phyloP scores from a whole-genome alignment of 192 early-diverging fungal genomes.

The Linnemannia schmuckeri region DNA sequence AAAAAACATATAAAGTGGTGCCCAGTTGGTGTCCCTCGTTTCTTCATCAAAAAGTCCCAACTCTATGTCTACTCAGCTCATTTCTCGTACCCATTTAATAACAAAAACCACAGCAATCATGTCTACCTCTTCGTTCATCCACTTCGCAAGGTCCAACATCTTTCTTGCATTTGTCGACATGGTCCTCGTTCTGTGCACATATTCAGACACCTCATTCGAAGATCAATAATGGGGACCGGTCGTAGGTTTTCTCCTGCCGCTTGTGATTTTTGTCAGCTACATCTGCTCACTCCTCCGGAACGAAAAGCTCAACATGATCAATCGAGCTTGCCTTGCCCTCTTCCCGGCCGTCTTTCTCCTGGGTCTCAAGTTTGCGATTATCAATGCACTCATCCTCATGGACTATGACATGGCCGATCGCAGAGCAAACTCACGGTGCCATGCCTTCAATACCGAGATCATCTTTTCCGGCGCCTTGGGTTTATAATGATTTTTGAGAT shows the following conservation, averaged over 20 bases:
- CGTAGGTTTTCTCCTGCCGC: not conserved
- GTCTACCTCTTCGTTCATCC: not conserved
- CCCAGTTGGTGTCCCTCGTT: no score
- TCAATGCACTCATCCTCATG: not conserved
- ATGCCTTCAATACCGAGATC: not conserved
- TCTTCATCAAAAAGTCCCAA: not conserved
- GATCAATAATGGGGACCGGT: not conserved
- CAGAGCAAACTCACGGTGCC: not conserved
- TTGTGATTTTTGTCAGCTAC: not conserved
- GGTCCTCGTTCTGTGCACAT: not conserved
- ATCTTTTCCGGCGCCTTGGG: not conserved
- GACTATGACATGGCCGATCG: not conserved
- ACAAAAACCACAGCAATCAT: not conserved
- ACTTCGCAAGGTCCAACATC: not conserved
- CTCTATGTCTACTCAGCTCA: not conserved
- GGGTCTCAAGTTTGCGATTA: not conserved
- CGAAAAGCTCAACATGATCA: not conserved
- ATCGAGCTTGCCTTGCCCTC: not conserved
- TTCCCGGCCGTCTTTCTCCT: not conserved
- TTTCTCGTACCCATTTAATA: not conserved
- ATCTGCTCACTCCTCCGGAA: not conserved
- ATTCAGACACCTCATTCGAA: not conserved
- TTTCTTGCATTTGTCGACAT: not conserved
- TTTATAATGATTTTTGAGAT: not conserved
- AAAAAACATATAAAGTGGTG: no score